These are phyloP conservation scores for Colletotrichum lindemuthianum DNA, from an alignment of 2,329 filamentous ascomycete species.

Conservation along the genomic window DNA sequence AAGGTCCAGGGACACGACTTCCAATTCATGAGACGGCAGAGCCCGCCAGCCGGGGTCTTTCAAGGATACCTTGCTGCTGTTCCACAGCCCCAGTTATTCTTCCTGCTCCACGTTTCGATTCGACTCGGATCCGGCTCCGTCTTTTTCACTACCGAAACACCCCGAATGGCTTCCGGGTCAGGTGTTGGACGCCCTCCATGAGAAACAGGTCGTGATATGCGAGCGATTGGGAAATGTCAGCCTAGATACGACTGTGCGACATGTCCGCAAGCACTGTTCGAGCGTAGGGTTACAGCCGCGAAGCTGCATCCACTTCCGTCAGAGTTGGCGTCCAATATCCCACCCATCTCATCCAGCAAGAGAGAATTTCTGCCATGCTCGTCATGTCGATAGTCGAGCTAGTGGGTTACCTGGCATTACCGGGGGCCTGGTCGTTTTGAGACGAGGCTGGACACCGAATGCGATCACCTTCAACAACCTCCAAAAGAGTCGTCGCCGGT, in stretches of 20 bases:
- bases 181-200: slow-evolving; percentile 13
- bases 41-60: slow-evolving; percentile 32
- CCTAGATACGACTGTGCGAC: slow-evolving; percentile 21
- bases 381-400: slow-evolving; percentile 12
- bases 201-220: slow-evolving; percentile 1
- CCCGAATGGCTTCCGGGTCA: slow-evolving; percentile 10
- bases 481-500: slow-evolving; percentile 11
- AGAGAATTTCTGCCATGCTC: slow-evolving; percentile 24
- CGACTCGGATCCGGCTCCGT: slow-evolving; percentile 33
- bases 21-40: slow-evolving; percentile 36
- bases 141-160: slow-evolving; percentile 25
- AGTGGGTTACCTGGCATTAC: slow-evolving; percentile 11
- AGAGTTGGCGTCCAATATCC: no score
- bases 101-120: slow-evolving; percentile 28
- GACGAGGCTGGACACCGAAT: not conserved
- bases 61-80: slow-evolving; percentile 19
- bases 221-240: slow-evolving; percentile 13
- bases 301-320: not conserved
- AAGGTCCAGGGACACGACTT: slow-evolving; percentile 20
- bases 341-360: not conserved
- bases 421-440: slow-evolving; percentile 25
- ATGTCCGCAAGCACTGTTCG: not conserved
- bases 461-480: slow-evolving; percentile 8
- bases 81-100: slow-evolving; percentile 20
- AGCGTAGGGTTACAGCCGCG: slow-evolving; percentile 11